Evolutionary conservation across 805 yeast species (phyloP), one percentile per base, ranked within the genome.

Genomic region (Kodamaea neixiangensis): DNA sequence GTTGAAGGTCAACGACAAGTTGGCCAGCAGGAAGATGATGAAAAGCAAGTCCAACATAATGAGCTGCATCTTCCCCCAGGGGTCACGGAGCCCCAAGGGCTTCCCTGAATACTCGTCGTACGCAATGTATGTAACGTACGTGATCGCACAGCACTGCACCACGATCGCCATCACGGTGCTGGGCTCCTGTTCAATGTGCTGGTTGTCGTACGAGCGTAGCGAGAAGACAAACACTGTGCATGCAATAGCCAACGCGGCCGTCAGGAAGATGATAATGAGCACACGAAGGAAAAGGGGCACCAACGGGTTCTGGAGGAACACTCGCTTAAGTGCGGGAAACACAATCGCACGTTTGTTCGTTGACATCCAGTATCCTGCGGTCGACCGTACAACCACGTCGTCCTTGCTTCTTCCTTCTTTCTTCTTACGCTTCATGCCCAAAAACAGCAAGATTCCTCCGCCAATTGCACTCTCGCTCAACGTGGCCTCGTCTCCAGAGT

Each of bases 81-180:
- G 96, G 54, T 89, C 81, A 58, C 99, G 79, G 42, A 94, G 75
- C 0, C 99, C 99, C 45, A 94, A 67, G 0, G 98, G 99, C 63
- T 89, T 87, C 11, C 97, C 96, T 19, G 85, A 80, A 67, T 89
- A 93, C 67, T 94, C 99, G 67, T 94, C 98, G 61, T 83, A 84
- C 2, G 96, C 83, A 65, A 93, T 89, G 67, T 89, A 91, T 3
- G 85, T 69, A 50, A 91, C 77, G 64, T 94, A 94, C 0, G 82
- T 78, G 20, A 89, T 69, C 2, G 97, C 96, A 54, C 84, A 75
- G 22, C 89, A 73, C 61, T 91, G 93, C 3, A 93, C 96, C 47
- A 83, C 83, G 2, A 94, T 79, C 3, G 97, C 94, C 96, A 94
- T 90, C 42, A 92, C 84, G 0, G 98, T 89, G 58, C 96, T 86